A percentile compares a stretch with the other conserved stretches of the same genome.
Conservation (phyloP, 2,329 filamentous ascomycete species). For the Fonsecaea erecta region DNA sequence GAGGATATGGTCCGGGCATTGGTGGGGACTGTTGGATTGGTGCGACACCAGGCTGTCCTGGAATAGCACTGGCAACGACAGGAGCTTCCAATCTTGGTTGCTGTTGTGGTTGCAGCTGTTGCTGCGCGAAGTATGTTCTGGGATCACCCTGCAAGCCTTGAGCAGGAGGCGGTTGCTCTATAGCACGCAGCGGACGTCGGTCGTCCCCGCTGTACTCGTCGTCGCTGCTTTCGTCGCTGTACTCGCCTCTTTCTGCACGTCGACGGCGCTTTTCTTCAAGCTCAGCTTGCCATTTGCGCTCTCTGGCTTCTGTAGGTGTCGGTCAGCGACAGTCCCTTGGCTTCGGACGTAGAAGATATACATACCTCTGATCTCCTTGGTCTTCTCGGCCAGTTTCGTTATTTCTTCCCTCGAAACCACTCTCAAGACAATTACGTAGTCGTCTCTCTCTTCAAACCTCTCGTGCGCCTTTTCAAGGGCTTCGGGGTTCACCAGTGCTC, state of each 20-base stretch:
- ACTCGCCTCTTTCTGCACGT: conserved; percentile 51
- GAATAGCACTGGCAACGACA: background rate
- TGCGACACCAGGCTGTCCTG: conserved; percentile 13
- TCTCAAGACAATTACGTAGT: conserved; percentile 89
- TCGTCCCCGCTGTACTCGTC: conserved; percentile 44
- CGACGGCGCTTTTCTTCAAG: conserved; percentile 44
- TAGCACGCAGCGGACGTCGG: conserved; percentile 38
- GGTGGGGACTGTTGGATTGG: conserved; percentile 15
- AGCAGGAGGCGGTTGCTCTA: conserved; percentile 40
- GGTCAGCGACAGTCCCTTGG: conserved; percentile 6
- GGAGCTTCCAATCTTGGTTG: conserved; percentile 9
- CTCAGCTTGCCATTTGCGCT: conserved; percentile 42
- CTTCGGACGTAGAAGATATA: background rate
- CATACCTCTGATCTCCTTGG: conserved; percentile 78
- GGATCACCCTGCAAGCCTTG: conserved; percentile 27
- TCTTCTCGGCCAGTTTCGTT: conserved; percentile 80
- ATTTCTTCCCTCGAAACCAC: conserved; percentile 90
- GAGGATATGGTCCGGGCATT: conserved; percentile 7
- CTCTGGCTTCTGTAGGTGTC: conserved; percentile 43
- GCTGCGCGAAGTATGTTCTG: conserved; percentile 27
- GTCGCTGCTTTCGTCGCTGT: conserved; percentile 42
- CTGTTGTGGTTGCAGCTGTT: conserved; percentile 28
- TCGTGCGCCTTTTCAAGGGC: conserved; percentile 86
- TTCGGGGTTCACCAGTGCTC: conserved; percentile 85
- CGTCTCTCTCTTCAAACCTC: conserved; percentile 86